Evolutionary conservation across 1,284 basidiomycete genomes (phyloP).

Genomic region (Ustilago tritici): DNA sequence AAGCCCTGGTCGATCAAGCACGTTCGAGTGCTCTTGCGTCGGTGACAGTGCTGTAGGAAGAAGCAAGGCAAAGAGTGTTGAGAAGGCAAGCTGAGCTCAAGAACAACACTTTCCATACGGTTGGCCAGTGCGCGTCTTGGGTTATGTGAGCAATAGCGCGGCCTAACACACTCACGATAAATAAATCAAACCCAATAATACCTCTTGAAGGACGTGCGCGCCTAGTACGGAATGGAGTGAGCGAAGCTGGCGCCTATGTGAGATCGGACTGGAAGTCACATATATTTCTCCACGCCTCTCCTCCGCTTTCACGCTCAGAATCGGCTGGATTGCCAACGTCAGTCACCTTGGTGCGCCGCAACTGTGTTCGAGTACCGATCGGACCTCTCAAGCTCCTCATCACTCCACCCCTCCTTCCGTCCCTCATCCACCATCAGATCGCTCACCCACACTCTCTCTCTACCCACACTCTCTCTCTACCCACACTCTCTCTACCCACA

Average conservation of each 20-base stretch:
- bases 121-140: neutral
- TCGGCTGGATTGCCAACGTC: slow-evolving; percentile 19
- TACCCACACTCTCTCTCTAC: neutral
- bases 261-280: too few species aligned
- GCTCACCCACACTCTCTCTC: neutral
- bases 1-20: neutral
- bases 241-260: too few species aligned
- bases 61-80: neutral
- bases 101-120: slow-evolving; percentile 1
- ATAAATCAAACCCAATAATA: too few species aligned
- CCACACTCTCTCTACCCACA: neutral
- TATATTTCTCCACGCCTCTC: slow-evolving; percentile 6
- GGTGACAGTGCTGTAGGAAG: neutral
- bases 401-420: neutral
- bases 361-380: neutral
- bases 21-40: neutral
- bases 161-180: neutral
- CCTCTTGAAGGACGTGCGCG: too few species aligned
- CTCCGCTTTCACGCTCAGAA: slow-evolving; percentile 36
- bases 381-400: neutral
- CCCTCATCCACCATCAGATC: neutral
- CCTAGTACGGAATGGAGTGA: too few species aligned
- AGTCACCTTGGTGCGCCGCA: slow-evolving; percentile 6
- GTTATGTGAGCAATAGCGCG: neutral
- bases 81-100: neutral